A percentile compares a stretch with the other conserved stretches of the same genome.
phyloP scores from a whole-genome alignment of 148 eudicot species.

The Cornus kousa region DNA sequence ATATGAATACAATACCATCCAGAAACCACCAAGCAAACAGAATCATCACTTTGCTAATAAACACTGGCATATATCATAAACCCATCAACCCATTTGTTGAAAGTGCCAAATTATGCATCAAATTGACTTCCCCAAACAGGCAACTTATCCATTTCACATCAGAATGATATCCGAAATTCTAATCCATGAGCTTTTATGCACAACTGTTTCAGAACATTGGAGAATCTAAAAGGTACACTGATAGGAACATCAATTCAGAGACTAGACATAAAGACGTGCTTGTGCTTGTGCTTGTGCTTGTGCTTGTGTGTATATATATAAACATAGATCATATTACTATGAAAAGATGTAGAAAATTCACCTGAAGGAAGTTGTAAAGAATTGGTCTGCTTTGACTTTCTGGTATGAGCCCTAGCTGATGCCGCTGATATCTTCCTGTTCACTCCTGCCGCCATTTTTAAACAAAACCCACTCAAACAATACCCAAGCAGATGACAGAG shows the following conservation, averaged over 20 bases:
- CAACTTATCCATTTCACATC: not conserved
- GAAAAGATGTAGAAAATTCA: conserved; percentile 2
- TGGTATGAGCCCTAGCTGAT: conserved; percentile 66
- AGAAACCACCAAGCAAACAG: not conserved
- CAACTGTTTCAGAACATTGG: not conserved
- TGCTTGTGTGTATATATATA: not conserved
- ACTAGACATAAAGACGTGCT: not conserved
- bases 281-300: too few relatives aligned
- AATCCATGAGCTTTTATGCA: not conserved
- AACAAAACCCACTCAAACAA: not conserved
- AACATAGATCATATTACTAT: not conserved
- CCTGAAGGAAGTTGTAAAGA: conserved; percentile 36
- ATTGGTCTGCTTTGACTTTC: conserved; percentile 38
- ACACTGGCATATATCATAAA: not conserved
- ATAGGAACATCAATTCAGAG: too few relatives aligned
- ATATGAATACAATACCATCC: not conserved
- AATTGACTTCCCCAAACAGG: not conserved
- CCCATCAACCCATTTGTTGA: not conserved
- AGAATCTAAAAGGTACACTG: too few relatives aligned
- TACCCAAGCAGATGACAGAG: not conserved
- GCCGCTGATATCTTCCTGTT: conserved; percentile 53
- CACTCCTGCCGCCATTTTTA: conserved; percentile 33
- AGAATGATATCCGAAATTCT: not conserved
- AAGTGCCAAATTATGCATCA: not conserved
- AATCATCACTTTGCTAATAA: not conserved